A percentile compares a stretch with the other conserved stretches of the same genome.
These are phyloP conservation scores for Auriscalpium vulgare DNA, from an alignment of 768 basidiomycete species.

Conservation along the genomic window DNA sequence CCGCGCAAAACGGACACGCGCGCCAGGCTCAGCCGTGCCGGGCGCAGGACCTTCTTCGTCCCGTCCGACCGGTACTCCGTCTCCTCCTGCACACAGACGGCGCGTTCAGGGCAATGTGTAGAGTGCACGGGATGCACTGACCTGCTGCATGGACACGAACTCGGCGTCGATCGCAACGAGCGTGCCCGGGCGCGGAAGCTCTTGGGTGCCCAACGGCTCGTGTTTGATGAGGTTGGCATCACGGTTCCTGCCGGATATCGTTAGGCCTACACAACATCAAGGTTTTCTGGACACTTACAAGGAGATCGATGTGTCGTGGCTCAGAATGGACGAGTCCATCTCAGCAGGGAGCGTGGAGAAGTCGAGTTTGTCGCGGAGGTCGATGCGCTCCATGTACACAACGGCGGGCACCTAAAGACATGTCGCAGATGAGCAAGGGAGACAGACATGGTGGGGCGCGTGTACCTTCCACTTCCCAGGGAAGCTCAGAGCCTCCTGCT, in stretches of 20 bases:
- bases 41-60: conserved; percentile 85
- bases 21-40: conserved; percentile 85
- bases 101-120: background rate
- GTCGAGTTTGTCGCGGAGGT: conserved; percentile 51
- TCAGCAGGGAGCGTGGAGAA: conserved; percentile 54
- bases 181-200: conserved; percentile 80
- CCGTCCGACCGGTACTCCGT: conserved; percentile 93
- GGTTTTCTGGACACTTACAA: conserved; percentile 37
- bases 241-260: conserved; percentile 49
- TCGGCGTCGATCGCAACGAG: conserved; percentile 95
- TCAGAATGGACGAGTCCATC: conserved; percentile 69
- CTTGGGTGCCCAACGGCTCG: conserved; percentile 57
- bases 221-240: conserved; percentile 71
- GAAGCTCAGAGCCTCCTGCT: conserved; percentile 84
- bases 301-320: conserved; percentile 84
- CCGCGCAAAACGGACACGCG: conserved; percentile 92
- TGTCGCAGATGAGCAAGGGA: background rate
- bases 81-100: conserved; percentile 58
- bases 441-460: too few relatives aligned
- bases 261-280: background rate
- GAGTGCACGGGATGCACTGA: conserved; percentile 17
- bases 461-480: conserved; percentile 87
- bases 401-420: conserved; percentile 66
- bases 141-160: conserved; percentile 96
- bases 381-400: conserved; percentile 80